Base-by-base conservation (phyloP, 106 monocot genomes). In the Dendrobium nobile region DNA sequence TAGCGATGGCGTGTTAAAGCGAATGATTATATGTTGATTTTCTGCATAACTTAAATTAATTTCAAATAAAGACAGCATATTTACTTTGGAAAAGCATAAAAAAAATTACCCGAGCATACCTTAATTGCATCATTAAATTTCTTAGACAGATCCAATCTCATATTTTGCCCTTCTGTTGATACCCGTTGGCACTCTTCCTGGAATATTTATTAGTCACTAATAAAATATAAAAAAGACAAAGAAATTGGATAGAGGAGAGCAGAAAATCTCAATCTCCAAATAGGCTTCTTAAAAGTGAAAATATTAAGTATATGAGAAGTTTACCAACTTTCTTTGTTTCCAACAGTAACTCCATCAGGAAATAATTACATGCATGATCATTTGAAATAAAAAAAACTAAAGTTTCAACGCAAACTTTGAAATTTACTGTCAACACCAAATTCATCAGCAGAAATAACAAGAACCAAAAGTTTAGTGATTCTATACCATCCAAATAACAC, bases 111-210 rank as follows among this genome's bases (percentile, higher is more conserved):
- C 33, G 37, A 72, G 5, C 72, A 75, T 83, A 92, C 98, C 95
- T 95, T 92, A 72, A 98, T 95, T 82, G 95, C 91, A 88, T 98
- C 90, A 82, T 87, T 93, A 78, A 98, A 98, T 82, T 89, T 95
- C 22, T 80, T 89, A 80, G 98, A 98, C 79, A 98, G 85, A 41
- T 98, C 98, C 44, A 82, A 58, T 87, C 95, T 91, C 87, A 98
- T 88, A 80, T 87, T 94, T 45, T 98, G 98, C 41, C 95, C 98
- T 83, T 95, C 98, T 64, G 86, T 84, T 72, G 94, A 92, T 45
- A 98, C 92, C 80, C 92, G 90, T 75, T 92, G 89, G 55, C 91
- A 98, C 84, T 98, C 98, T 65, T 91, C 95, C 98, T 98, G 89
- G 26, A 81, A 56, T 75, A 83, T 65, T 67, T 26, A 77, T 42